phyloP scores from a whole-genome alignment of 148 eudicot genomes.

The Amaranthus cruentus region DNA sequence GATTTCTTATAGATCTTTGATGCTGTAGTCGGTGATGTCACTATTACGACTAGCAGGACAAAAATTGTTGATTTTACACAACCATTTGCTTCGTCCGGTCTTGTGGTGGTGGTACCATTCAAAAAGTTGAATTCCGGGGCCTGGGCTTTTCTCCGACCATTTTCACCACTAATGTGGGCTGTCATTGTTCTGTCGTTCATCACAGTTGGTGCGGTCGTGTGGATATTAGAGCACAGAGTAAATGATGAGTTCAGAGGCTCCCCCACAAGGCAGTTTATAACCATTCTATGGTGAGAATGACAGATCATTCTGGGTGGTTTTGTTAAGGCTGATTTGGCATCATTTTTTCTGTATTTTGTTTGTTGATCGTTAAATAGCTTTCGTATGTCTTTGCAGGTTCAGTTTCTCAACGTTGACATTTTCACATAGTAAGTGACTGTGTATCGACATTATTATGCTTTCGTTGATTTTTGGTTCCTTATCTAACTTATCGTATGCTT shows the following conservation, averaged over 20 bases:
- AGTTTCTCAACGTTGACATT: constrained; percentile 88
- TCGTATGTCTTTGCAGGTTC: constrained; percentile 61
- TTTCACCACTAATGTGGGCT: constrained; percentile 73
- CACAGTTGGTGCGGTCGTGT: constrained; percentile 71
- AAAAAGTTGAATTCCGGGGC: constrained; percentile 60
- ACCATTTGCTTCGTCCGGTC: constrained; percentile 81
- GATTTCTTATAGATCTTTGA: constrained; percentile 51
- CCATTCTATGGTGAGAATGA: constrained; percentile 74
- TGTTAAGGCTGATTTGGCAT: neutral
- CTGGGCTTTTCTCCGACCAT: constrained; percentile 86
- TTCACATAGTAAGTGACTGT: constrained; percentile 70
- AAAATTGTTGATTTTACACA: constrained; percentile 85
- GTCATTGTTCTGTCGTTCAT: constrained; percentile 71
- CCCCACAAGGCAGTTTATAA: constrained; percentile 67
- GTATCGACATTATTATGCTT: constrained; percentile 1
- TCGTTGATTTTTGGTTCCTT: neutral
- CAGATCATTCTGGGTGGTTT: too few relatives aligned
- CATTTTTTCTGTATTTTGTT: neutral
- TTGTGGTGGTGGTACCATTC: constrained; percentile 80
- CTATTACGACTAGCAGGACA: constrained; percentile 75
- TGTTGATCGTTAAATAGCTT: constrained; percentile 14
- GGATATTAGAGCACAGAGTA: constrained; percentile 88
- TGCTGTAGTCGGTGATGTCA: constrained; percentile 90
- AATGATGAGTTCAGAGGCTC: constrained; percentile 93
- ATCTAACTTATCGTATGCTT: neutral